phyloP scores from a whole-genome alignment of 305 asterid genomes.

The Galium porrigens region DNA sequence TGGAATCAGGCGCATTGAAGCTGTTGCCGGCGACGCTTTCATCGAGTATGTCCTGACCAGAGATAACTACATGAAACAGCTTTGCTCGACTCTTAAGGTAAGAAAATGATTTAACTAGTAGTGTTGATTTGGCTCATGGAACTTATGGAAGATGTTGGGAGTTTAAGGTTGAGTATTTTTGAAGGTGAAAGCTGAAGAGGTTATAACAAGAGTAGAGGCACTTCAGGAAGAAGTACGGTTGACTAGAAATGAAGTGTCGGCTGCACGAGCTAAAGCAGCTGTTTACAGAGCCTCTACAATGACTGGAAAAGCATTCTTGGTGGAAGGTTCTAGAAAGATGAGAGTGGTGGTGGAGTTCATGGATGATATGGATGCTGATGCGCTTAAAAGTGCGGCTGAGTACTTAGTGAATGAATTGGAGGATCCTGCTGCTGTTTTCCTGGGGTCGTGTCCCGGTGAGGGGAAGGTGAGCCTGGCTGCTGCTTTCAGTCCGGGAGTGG shows the following conservation, averaged over 20 bases:
- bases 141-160: background rate
- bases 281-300: constrained; percentile 59
- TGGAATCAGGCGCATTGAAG: constrained; percentile 84
- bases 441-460: constrained; percentile 74
- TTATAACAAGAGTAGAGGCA: constrained; percentile 48
- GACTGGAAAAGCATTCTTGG: constrained; percentile 34
- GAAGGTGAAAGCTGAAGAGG: constrained; percentile 89
- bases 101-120: background rate
- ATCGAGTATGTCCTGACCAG: constrained; percentile 65
- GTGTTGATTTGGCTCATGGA: background rate
- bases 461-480: constrained; percentile 63
- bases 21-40: constrained; percentile 90
- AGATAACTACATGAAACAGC: constrained; percentile 83
- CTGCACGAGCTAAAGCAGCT: constrained; percentile 79
- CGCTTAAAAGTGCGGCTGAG: constrained; percentile 73
- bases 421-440: constrained; percentile 78
- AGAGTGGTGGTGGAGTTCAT: constrained; percentile 68
- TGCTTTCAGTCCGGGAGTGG: constrained; percentile 68
- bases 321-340: constrained; percentile 47
- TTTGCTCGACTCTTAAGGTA: constrained; percentile 89
- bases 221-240: constrained; percentile 70
- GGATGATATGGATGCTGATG: constrained; percentile 76
- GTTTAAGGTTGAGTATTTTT: constrained; percentile 8
- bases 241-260: constrained; percentile 53
- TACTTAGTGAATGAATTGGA: constrained; percentile 40